A percentile compares a stretch with the other conserved stretches of the same genome.
Evolutionary conservation across 208 protist species (phyloP).

Genomic region (Trypanosoma platydactyli): DNA sequence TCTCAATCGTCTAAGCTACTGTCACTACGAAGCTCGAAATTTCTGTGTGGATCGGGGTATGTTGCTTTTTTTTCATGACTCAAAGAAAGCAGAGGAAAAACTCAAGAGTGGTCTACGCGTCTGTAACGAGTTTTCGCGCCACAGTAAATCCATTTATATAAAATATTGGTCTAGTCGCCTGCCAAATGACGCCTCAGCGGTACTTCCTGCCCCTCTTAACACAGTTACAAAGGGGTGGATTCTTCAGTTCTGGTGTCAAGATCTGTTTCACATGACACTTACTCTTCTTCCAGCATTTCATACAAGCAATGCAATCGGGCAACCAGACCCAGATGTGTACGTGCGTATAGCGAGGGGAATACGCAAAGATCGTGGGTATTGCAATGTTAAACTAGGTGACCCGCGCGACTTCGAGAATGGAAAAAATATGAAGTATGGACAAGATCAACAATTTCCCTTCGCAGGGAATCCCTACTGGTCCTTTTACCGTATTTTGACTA

Average conservation of each 20-base stretch:
- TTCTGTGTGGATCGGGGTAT: constrained; percentile 34
- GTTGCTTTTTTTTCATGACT: constrained; percentile 31
- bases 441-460: constrained; percentile 36
- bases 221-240: constrained; percentile 36
- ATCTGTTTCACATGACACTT: constrained; percentile 43
- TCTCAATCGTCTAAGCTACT: constrained; percentile 22
- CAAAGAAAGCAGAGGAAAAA: background rate
- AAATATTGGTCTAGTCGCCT: constrained; percentile 26
- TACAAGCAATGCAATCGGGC: constrained; percentile 17
- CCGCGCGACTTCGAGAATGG: constrained; percentile 24
- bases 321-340: constrained; percentile 30
- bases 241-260: constrained; percentile 41
- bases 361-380: constrained; percentile 28
- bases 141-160: constrained; percentile 28
- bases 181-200: constrained; percentile 1
- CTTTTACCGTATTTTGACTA: constrained; percentile 35
- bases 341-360: constrained; percentile 27
- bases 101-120: constrained; percentile 19
- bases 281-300: constrained; percentile 34
- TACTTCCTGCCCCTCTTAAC: constrained; percentile 31
- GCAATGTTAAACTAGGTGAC: constrained; percentile 34
- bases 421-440: constrained; percentile 25
- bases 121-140: constrained; percentile 40
- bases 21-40: constrained; percentile 31
- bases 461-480: constrained; percentile 37